phyloP scores from a whole-genome alignment of 2,329 filamentous ascomycete species.

The Aotearoamyces nothofagi region DNA sequence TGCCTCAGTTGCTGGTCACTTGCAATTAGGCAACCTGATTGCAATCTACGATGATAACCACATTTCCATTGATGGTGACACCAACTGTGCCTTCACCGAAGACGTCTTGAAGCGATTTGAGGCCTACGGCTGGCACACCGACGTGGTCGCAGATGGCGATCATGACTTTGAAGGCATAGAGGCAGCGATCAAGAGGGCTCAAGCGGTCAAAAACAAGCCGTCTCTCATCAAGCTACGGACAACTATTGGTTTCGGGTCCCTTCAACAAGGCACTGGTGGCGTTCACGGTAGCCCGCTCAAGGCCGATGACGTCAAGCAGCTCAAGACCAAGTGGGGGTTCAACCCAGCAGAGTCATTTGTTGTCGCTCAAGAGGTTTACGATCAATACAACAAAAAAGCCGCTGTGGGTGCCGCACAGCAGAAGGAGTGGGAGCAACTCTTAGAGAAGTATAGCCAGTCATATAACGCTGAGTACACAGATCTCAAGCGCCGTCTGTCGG shows the following conservation, averaged over 20 bases:
- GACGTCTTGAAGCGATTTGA: slow-evolving; percentile 92
- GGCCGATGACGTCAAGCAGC: slow-evolving; percentile 80
- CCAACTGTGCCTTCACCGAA: slow-evolving; percentile 92
- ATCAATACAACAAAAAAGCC: slow-evolving; percentile 73
- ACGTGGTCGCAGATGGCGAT: slow-evolving; percentile 78
- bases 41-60: slow-evolving; percentile 97
- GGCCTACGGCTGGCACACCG: slow-evolving; percentile 89
- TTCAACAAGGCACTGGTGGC: slow-evolving; percentile 82
- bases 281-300: slow-evolving; percentile 96
- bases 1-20: slow-evolving; percentile 80
- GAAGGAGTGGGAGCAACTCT: slow-evolving; percentile 87
- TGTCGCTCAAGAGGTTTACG: slow-evolving; percentile 90
- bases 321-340: slow-evolving; percentile 94
- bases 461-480: slow-evolving; percentile 70
- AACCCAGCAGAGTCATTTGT: slow-evolving; percentile 86
- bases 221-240: slow-evolving; percentile 93
- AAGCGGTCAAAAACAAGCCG: slow-evolving; percentile 89
- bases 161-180: slow-evolving; percentile 77
- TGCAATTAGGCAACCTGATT: slow-evolving; percentile 96
- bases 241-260: slow-evolving; percentile 92
- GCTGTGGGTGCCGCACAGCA: slow-evolving; percentile 78
- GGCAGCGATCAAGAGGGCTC: slow-evolving; percentile 70
- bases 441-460: slow-evolving; percentile 71
- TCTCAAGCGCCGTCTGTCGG: slow-evolving; percentile 62
- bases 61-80: slow-evolving; percentile 90